A percentile compares a stretch with the other conserved stretches of the same genome.
Evolutionary conservation across 148 eudicot species (phyloP).

Genomic region (Rhododendron henanense): DNA sequence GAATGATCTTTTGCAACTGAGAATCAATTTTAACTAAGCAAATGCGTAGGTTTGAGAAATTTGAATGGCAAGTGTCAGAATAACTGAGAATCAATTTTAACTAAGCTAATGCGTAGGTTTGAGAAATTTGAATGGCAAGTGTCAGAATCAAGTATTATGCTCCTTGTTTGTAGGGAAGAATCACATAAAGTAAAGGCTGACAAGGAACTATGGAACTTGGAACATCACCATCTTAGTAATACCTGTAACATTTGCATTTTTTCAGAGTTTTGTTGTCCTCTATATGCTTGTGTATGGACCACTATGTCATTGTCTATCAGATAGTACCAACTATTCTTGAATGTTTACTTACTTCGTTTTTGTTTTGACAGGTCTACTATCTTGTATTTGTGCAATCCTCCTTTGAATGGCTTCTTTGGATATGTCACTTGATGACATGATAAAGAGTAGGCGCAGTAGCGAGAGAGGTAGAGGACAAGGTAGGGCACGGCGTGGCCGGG

Average conservation of each 20-base stretch:
- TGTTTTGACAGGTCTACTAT: slow-evolving; percentile 15
- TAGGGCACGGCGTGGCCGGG: slow-evolving; percentile 56
- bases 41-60: background rate
- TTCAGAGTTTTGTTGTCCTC: background rate
- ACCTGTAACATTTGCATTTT: background rate
- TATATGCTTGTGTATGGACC: background rate
- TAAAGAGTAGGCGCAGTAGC: slow-evolving; percentile 53
- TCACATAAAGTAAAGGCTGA: background rate
- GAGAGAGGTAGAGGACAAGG: slow-evolving; percentile 60
- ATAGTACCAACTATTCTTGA: background rate
- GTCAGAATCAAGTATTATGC: background rate
- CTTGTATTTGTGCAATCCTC: slow-evolving; percentile 11
- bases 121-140: background rate
- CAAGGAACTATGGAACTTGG: background rate
- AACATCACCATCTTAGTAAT: background rate
- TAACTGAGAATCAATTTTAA: background rate
- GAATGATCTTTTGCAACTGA: background rate
- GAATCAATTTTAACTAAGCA: background rate
- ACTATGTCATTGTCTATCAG: background rate
- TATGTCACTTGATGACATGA: slow-evolving; percentile 76
- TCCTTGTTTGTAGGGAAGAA: background rate
- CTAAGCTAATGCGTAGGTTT: background rate
- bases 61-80: background rate
- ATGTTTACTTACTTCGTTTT: background rate
- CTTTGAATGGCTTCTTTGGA: slow-evolving; percentile 60